Evolutionary conservation across 345 rosid species (phyloP), one percentile per base, ranked within the genome.

Genomic region (Laguncularia racemosa): DNA sequence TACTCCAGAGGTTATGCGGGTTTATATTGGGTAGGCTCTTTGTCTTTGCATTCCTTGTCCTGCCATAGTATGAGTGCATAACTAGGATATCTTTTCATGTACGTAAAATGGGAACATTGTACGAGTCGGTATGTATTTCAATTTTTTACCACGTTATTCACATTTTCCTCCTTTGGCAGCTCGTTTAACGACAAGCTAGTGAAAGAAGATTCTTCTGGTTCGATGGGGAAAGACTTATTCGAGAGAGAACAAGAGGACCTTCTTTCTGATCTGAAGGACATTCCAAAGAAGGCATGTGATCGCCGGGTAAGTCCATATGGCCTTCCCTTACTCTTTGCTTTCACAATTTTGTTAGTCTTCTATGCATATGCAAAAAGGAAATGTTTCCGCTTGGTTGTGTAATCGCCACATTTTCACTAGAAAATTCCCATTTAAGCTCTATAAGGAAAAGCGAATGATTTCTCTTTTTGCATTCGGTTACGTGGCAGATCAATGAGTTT

Each of bases 251-350:
- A 93, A 69, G 90, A 85, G 2, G 88, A 88, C 74, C 96, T 95
- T 62, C 84, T 95, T 45, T 56, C 89, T 43, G 96, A 95, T 73
- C 73, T 95, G 28, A 90, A 85, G 76, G 90, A 90, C 64, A 84
- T 90, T 49, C 97, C 99, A 0, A 95, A 90, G 79, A 95, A 90
- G 74, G 99, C 97, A 67, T 95, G 99, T 57, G 96, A 89, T 82
- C 96, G 96, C 33, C 86, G 95, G 17, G 98, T 89, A 76, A 84
- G 97, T 73, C 62, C 51, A 55, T 69, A 4, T 66, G 6, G 56
- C 16, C 50, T 33, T 55, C 1, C 11, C 48, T 60, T 57, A 16
- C 6, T 53, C 46, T 55, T 45, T 33, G 28, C 3, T 8, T 28
- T 55, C 52, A 33, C 6, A 33, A 33, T 33, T 33, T 4, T 33